Percentiles rank a stretch among this genome's conserved stretches.
Evolutionary conservation across 2,329 filamentous ascomycete genomes (phyloP).

Genomic region (Fusarium subtropicale): DNA sequence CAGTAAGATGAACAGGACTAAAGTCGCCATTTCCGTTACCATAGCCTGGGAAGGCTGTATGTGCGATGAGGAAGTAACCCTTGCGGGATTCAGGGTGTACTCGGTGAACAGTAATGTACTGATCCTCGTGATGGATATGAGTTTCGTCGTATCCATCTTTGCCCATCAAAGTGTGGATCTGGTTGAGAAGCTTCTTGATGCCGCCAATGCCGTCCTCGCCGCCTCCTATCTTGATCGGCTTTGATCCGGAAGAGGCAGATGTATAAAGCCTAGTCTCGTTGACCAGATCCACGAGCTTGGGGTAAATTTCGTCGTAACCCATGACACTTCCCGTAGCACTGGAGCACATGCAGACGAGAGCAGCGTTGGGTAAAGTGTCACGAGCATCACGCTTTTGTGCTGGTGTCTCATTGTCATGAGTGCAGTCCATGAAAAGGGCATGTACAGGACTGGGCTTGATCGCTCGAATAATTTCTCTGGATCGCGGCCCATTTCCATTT

Average conservation of each 20-base stretch:
- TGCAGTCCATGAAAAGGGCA: conserved; percentile 98
- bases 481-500: conserved; percentile 51
- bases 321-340: conserved; percentile 96
- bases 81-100: conserved; percentile 93
- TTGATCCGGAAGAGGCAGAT: conserved; percentile 74
- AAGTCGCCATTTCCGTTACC: conserved; percentile 86
- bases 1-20: conserved; percentile 80
- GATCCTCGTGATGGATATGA: conserved; percentile 94
- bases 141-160: conserved; percentile 94
- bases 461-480: conserved; percentile 76
- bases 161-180: conserved; percentile 95
- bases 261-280: conserved; percentile 87
- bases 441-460: conserved; percentile 92
- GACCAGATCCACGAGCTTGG: conserved; percentile 91
- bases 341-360: conserved; percentile 94
- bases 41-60: conserved; percentile 94
- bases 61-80: conserved; percentile 94
- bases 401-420: conserved; percentile 96
- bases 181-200: conserved; percentile 92
- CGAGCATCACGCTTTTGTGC: conserved; percentile 94
- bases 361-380: conserved; percentile 93
- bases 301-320: conserved; percentile 98
- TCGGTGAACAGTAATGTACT: conserved; percentile 96
- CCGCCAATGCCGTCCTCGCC: conserved; percentile 88
- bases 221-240: conserved; percentile 71